Conservation (phyloP, 352 stramenopile species). For the Globisporangium emineosum region DNA sequence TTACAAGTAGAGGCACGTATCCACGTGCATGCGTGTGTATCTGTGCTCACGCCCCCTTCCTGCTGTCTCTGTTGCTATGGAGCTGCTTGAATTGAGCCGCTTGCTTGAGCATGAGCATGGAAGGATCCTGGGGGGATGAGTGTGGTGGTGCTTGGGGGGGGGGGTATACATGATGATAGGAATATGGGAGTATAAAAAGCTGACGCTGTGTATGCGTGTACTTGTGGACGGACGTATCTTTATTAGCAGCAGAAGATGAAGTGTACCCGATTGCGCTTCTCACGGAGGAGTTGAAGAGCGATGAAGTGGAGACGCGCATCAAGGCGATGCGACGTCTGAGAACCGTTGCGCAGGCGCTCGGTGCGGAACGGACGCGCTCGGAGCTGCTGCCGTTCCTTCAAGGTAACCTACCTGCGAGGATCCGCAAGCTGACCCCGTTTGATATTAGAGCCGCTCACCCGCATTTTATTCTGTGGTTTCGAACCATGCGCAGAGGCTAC, state of each 20-base stretch:
- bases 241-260: constrained; percentile 55
- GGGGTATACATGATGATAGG: not conserved
- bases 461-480: not conserved
- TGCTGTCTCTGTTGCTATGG: not conserved
- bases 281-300: constrained; percentile 89
- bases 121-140: not conserved
- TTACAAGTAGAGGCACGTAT: not conserved
- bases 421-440: not conserved
- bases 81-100: not conserved
- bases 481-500: constrained; percentile 50
- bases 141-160: not conserved
- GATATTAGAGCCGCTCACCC: constrained; percentile 2
- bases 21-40: not conserved
- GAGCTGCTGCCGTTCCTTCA: constrained; percentile 90
- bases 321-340: constrained; percentile 92
- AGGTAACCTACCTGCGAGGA: constrained; percentile 26
- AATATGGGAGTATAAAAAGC: not conserved
- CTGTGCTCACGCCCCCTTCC: not conserved
- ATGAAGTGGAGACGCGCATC: constrained; percentile 91
- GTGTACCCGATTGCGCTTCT: constrained; percentile 89
- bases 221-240: not conserved
- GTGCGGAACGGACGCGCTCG: constrained; percentile 68
- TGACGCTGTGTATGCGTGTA: not conserved
- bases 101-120: not conserved
- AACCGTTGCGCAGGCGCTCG: constrained; percentile 90